Evolutionary conservation across 106 monocot species (phyloP), one percentile per base, ranked within the genome.

Genomic region (Vanilla planifolia): DNA sequence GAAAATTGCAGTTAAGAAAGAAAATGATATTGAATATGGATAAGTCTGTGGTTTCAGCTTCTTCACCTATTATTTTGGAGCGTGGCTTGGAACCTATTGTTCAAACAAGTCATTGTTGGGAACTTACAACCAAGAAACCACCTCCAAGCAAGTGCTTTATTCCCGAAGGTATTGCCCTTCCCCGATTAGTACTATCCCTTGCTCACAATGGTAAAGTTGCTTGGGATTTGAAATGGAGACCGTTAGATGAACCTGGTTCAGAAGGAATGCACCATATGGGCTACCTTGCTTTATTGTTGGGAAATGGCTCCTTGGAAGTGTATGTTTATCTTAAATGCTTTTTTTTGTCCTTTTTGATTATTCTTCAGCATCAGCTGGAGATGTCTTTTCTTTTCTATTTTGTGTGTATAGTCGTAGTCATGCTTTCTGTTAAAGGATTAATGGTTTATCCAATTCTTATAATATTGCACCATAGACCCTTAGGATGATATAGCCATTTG

Each of bases 211-310:
- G 95, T 60, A 84, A 79, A 74, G 86, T 95, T 76, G 86, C 86
- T 30, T 95, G 95, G 95, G 95, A 95, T 74, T 60, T 95, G 58
- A 95, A 95, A 79, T 95, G 95, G 95, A 89, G 78, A 63, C 95
- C 95, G 51, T 27, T 10, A 13, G 36, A 21, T 28, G 24, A 14
- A 6, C 56, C 33, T 75, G 37, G 68, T 36, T 61, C 67, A 50
- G 60, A 68, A 27, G 42, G 47, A 7, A 76, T 59, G 48, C 58
- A 71, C 50, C 61, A 37, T 60, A 58, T 95, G 71, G 95, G 95
- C 25, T 89, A 80, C 75, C 95, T 95, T 62, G 95, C 86, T 32
- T 78, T 74, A n/a, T 65, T 90, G 60, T 63, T 95, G 66, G 95
- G 95, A 22, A 64, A 76, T 81, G 89, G 95, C 64, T 85, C 83